Conservation (phyloP, 208 protist genomes). For the Leishmania aethiopica region DNA sequence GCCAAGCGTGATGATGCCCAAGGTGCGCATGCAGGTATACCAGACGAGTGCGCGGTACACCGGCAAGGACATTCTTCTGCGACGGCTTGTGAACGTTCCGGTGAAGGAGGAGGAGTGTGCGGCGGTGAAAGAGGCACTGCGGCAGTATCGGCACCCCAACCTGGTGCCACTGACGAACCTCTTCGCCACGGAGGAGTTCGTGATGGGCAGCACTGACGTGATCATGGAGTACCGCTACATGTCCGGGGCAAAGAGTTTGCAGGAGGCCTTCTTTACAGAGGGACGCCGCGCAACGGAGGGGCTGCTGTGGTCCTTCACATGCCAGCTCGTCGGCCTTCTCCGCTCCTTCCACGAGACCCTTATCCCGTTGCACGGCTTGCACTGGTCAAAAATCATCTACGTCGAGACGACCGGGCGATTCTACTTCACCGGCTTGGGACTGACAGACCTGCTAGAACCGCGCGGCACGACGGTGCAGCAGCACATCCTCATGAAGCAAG, state of each 20-base stretch:
- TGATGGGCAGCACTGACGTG: constrained; percentile 82
- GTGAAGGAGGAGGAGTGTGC: constrained; percentile 62
- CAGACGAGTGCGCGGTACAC: constrained; percentile 76
- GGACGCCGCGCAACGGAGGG: constrained; percentile 71
- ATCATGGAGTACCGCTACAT: constrained; percentile 91
- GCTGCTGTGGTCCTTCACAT: constrained; percentile 87
- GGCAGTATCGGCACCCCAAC: constrained; percentile 83
- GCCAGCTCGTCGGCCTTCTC: constrained; percentile 84
- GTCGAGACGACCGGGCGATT: constrained; percentile 78
- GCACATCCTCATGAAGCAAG: constrained; percentile 67
- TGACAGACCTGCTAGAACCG: constrained; percentile 79
- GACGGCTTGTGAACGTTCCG: constrained; percentile 66
- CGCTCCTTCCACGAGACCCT: constrained; percentile 87
- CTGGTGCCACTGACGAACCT: constrained; percentile 78
- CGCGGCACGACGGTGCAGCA: constrained; percentile 28
- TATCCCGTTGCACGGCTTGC: constrained; percentile 72
- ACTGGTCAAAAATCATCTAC: constrained; percentile 88
- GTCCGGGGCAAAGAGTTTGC: constrained; percentile 68
- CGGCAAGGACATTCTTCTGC: constrained; percentile 78
- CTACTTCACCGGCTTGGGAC: constrained; percentile 83
- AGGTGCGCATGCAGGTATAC: constrained; percentile 74
- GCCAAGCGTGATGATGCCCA: constrained; percentile 59
- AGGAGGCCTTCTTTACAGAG: constrained; percentile 79
- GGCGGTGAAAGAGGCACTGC: constrained; percentile 55
- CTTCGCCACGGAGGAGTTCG: constrained; percentile 81